phyloP scores from a whole-genome alignment of 202 grass and related monocot genomes.

The Schoenoplectus triqueter region DNA sequence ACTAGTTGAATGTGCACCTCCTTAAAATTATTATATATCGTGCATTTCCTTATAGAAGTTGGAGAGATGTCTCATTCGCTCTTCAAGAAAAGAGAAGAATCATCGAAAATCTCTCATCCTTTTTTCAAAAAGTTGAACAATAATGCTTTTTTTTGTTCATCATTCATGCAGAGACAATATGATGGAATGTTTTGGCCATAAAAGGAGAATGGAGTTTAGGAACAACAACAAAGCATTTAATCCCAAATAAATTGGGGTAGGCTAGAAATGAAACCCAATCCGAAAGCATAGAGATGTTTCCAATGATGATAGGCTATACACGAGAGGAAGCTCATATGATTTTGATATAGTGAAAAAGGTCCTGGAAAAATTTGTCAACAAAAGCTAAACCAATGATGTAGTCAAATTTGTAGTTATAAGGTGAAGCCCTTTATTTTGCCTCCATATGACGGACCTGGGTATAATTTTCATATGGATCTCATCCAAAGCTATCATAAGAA shows the following conservation, averaged over 20 bases:
- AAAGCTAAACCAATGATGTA: neutral
- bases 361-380: neutral
- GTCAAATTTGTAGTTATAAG: neutral
- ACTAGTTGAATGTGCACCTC: neutral
- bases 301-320: neutral
- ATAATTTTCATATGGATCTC: neutral
- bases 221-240: no score
- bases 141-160: slow-evolving; percentile 7
- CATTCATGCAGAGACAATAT: neutral
- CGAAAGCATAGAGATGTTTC: neutral
- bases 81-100: neutral
- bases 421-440: neutral
- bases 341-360: neutral
- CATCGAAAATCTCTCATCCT: neutral
- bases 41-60: neutral
- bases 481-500: neutral
- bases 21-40: neutral
- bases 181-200: no score
- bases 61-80: neutral
- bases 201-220: no score
- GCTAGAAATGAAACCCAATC: no score
- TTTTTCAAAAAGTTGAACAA: neutral
- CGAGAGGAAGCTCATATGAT: neutral
- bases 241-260: no score
- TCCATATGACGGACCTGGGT: neutral